Percentiles rank a stretch among this genome's conserved stretches.
phyloP scores from a whole-genome alignment of 2,329 filamentous ascomycete species.

The Hyphodiscus sp. region DNA sequence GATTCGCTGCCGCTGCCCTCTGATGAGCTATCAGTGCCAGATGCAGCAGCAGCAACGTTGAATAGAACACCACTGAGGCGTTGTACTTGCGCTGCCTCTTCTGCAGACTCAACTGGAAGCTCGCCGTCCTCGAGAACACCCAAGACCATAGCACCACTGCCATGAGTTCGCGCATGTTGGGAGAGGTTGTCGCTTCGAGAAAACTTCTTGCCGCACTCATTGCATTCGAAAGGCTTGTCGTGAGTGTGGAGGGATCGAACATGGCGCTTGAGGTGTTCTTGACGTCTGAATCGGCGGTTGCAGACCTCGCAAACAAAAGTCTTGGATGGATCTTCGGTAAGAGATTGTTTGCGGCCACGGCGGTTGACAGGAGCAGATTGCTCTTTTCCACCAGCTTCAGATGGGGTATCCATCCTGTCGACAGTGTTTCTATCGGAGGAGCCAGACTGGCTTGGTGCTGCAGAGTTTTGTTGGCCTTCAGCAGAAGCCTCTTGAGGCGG shows the following conservation, averaged over 20 bases:
- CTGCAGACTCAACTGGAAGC: conserved; percentile 34
- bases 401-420: conserved; percentile 38
- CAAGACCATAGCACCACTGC: conserved; percentile 84
- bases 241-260: conserved; percentile 97
- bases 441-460: conserved; percentile 36
- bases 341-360: conserved; percentile 94
- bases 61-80: conserved; percentile 73
- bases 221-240: conserved; percentile 97
- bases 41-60: conserved; percentile 68
- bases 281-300: conserved; percentile 93
- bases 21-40: conserved; percentile 53
- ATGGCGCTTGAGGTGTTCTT: conserved; percentile 98
- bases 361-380: conserved; percentile 61
- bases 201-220: conserved; percentile 98
- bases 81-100: conserved; percentile 54
- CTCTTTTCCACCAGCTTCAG: conserved; percentile 23
- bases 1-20: conserved; percentile 44
- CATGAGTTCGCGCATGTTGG: conserved; percentile 92
- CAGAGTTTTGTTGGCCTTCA: conserved; percentile 23
- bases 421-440: conserved; percentile 35
- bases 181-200: conserved; percentile 95
- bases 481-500: conserved; percentile 23
- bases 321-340: conserved; percentile 97
- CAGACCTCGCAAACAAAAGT: conserved; percentile 96
- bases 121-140: conserved; percentile 73